Conservation (phyloP, 2,329 filamentous ascomycete species). For the Myriosclerotinia duriaeana region DNA sequence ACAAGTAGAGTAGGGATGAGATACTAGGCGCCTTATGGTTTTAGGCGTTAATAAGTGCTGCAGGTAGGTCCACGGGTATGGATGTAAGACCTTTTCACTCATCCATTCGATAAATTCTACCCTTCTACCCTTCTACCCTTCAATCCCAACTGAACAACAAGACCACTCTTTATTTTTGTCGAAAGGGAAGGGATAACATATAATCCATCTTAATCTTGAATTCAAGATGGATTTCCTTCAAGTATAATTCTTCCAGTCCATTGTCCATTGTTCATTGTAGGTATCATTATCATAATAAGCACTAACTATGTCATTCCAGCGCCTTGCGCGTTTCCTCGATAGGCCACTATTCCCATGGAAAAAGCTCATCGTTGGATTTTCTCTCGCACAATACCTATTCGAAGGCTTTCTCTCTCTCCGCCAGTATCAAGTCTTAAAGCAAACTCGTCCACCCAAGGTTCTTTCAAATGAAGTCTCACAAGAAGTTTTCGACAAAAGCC, state of each 20-base stretch:
- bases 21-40: too few species aligned
- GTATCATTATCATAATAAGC: not conserved
- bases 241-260: conserved; percentile 30
- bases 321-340: conserved; percentile 83
- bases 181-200: not conserved
- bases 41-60: not conserved
- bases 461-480: conserved; percentile 84
- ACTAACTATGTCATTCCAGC: conserved; percentile 46
- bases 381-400: conserved; percentile 83
- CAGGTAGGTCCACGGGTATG: not conserved
- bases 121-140: not conserved
- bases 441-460: conserved; percentile 78
- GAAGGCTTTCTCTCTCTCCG: conserved; percentile 86
- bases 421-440: conserved; percentile 84
- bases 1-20: too few species aligned
- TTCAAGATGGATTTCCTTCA: conserved; percentile 42
- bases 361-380: conserved; percentile 91
- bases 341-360: conserved; percentile 96
- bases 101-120: not conserved
- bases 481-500: conserved; percentile 90
- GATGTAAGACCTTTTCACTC: not conserved
- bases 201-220: conserved; percentile 6
- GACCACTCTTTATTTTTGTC: conserved; percentile 3
- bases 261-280: not conserved
- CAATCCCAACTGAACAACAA: conserved; percentile 3